These are phyloP conservation scores for Coniochaeta hoffmannii DNA, from an alignment of 2,329 filamentous ascomycete species.

Conservation along the genomic window DNA sequence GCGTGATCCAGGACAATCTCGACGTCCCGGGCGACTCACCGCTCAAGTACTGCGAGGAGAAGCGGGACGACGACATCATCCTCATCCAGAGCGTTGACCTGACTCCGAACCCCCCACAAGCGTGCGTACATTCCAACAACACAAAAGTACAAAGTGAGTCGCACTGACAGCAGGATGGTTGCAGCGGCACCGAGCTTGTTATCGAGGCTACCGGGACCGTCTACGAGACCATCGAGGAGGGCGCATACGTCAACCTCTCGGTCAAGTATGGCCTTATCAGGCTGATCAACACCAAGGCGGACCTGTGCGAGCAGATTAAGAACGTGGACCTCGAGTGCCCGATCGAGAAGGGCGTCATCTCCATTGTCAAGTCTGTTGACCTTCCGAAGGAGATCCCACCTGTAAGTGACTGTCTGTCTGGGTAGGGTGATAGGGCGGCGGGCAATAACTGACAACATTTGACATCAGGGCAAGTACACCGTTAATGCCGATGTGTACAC, in stretches of 20 bases:
- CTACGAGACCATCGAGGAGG: slow-evolving; percentile 62
- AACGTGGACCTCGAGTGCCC: slow-evolving; percentile 89
- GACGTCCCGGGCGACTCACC: slow-evolving; percentile 81
- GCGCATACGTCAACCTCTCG: slow-evolving; percentile 71
- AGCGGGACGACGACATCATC: slow-evolving; percentile 64
- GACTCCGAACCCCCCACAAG: slow-evolving; percentile 73
- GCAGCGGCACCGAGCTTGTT: slow-evolving; percentile 66
- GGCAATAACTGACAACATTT: slow-evolving; percentile 12
- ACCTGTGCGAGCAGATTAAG: slow-evolving; percentile 82
- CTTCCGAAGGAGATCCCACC: slow-evolving; percentile 83
- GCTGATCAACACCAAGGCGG: slow-evolving; percentile 70
- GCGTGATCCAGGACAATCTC: slow-evolving; percentile 41
- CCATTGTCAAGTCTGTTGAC: slow-evolving; percentile 72
- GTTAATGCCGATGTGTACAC: slow-evolving; percentile 82
- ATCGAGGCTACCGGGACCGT: slow-evolving; percentile 78
- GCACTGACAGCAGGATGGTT: slow-evolving; percentile 6
- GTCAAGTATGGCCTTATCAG: slow-evolving; percentile 95
- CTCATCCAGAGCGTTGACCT: slow-evolving; percentile 74
- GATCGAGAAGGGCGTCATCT: slow-evolving; percentile 68
- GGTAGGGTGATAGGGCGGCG: background rate
- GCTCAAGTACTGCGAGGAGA: slow-evolving; percentile 63
- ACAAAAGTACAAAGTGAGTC: background rate
- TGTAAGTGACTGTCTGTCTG: slow-evolving; percentile 45
- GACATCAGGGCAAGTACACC: slow-evolving; percentile 79
- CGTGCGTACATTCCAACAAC: slow-evolving; percentile 52